Percentiles rank a stretch among this genome's conserved stretches.
Conservation (phyloP, 805 yeast species). For the Lipomyces kockii region DNA sequence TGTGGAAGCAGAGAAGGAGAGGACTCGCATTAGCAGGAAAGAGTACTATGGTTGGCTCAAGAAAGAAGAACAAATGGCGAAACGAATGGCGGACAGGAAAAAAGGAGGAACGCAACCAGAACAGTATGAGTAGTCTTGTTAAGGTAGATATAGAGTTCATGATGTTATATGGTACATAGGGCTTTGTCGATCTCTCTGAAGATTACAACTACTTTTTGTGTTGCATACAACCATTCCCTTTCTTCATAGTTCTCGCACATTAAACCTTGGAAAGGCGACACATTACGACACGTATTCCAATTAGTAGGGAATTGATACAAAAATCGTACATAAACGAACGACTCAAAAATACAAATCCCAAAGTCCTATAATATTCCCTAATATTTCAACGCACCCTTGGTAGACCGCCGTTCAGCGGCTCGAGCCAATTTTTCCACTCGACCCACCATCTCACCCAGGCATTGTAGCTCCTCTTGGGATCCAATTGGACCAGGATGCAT, state of each 20-base stretch:
- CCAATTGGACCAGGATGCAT: constrained; percentile 21
- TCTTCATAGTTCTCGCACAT: neutral
- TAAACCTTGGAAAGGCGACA: neutral
- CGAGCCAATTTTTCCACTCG: constrained; percentile 25
- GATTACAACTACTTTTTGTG: neutral
- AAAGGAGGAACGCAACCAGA: neutral
- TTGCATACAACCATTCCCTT: neutral
- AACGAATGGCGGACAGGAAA: neutral
- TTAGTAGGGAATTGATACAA: neutral
- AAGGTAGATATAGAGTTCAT: neutral
- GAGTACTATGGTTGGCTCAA: constrained; percentile 48
- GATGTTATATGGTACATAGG: neutral
- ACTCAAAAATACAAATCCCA: neutral
- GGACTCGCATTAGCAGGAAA: constrained; percentile 66
- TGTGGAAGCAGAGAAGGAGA: constrained; percentile 61
- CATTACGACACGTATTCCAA: neutral
- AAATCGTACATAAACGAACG: neutral
- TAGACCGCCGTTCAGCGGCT: constrained; percentile 20
- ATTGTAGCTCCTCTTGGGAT: constrained; percentile 26
- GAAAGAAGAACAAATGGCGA: constrained; percentile 11
- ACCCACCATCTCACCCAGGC: constrained; percentile 34
- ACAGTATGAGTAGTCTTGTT: neutral
- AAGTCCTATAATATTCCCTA: neutral
- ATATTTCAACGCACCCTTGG: neutral
- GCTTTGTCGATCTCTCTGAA: neutral